phyloP scores from a whole-genome alignment of 1,284 basidiomycete species.

The Rhodotorula sp. region DNA sequence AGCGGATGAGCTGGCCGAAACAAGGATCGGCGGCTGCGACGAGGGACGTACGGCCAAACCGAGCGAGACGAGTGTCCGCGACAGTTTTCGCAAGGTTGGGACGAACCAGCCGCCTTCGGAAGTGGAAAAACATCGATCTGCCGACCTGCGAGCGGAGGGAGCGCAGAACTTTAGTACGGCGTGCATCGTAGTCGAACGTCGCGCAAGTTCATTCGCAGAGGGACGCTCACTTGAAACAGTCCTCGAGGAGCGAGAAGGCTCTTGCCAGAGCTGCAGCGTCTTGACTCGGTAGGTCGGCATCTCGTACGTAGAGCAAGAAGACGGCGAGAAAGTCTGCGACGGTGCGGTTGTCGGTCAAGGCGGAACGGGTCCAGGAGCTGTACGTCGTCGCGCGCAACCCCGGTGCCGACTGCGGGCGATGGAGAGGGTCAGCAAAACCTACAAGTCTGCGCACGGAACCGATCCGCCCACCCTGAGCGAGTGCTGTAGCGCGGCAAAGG shows the following conservation, averaged over 20 bases:
- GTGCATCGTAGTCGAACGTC: not conserved
- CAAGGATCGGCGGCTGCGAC: not conserved
- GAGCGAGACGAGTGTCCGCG: constrained; percentile 35
- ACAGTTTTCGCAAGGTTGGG: constrained; percentile 41
- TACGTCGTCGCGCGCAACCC: constrained; percentile 25
- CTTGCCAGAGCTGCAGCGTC: constrained; percentile 7
- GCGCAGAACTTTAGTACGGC: not conserved
- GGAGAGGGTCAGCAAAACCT: not conserved
- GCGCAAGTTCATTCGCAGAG: not conserved
- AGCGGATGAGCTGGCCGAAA: not conserved
- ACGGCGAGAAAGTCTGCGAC: constrained; percentile 41
- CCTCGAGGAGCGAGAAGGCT: constrained; percentile 32
- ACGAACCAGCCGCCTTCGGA: constrained; percentile 48
- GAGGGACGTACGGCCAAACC: constrained; percentile 36
- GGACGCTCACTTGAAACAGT: constrained; percentile 37
- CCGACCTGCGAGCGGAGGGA: constrained; percentile 23
- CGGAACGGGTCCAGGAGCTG: constrained; percentile 25
- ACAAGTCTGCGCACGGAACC: no score
- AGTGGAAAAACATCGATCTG: constrained; percentile 46
- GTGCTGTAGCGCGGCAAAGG: constrained; percentile 9
- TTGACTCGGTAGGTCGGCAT: constrained; percentile 5
- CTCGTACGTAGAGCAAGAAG: constrained; percentile 39
- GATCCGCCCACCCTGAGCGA: constrained; percentile 7
- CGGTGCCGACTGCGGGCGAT: not conserved
- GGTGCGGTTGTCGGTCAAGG: constrained; percentile 26